phyloP scores from a whole-genome alignment of 129 eudicot species.

The Flaveria ramosissima region DNA sequence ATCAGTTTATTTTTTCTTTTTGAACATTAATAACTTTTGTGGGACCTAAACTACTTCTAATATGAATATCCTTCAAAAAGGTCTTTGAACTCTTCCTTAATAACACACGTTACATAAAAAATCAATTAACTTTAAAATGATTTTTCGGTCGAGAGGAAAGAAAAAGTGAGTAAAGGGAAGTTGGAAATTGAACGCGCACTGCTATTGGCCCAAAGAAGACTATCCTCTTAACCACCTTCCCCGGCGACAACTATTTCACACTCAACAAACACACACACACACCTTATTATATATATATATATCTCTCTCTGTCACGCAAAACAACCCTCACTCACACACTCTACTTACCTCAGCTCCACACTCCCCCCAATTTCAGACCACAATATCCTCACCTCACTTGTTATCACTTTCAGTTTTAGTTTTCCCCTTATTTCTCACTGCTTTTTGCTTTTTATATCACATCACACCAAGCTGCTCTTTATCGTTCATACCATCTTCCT shows the following conservation, averaged over 20 bases:
- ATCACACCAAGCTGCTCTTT: too few relatives aligned
- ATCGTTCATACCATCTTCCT: too few relatives aligned
- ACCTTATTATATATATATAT: too few relatives aligned
- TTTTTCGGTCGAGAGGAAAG: background rate
- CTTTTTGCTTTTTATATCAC: background rate
- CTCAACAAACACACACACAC: constrained; percentile 21
- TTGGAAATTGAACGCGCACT: constrained; percentile 30
- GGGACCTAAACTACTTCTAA: too few relatives aligned
- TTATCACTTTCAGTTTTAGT: constrained; percentile 16
- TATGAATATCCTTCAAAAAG: too few relatives aligned
- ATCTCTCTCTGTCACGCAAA: background rate
- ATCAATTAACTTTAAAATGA: too few relatives aligned
- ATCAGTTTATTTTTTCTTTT: too few relatives aligned
- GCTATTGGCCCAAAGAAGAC: constrained; percentile 1
- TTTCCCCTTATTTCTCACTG: background rate
- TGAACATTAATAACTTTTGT: too few relatives aligned
- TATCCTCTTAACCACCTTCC: constrained; percentile 20
- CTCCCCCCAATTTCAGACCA: constrained; percentile 14
- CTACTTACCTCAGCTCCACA: constrained; percentile 14
- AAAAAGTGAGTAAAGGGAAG: background rate
- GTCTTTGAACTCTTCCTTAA: too few relatives aligned
- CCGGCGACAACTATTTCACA: constrained; percentile 21
- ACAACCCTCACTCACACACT: background rate
- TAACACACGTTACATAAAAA: too few relatives aligned
- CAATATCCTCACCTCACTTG: constrained; percentile 3